Evolutionary conservation across 1,284 basidiomycete genomes (phyloP), one percentile per base, ranked within the genome.

Genomic region (Ceraceosorus bombacis): DNA sequence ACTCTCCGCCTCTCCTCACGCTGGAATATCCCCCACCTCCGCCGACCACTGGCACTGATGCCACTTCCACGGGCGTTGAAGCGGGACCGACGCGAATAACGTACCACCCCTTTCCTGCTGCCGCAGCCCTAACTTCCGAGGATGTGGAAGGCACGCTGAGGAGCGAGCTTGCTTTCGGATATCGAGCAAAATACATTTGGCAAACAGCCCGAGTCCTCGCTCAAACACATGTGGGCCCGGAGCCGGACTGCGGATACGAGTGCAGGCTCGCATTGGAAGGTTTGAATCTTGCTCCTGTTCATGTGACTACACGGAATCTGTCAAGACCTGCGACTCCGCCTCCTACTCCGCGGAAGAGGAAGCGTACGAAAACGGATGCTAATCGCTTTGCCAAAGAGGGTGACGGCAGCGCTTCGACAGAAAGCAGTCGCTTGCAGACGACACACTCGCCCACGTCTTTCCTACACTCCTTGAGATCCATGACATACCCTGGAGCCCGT

Each of bases 151-250:
- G 63, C n/a, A 67, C 62, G 58, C 56, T 98, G 13, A 87, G 93
- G 27, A 27, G 3, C 0, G 79, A 83, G 2, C 82, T 98, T 8
- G 93, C 94, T 0, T 98, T 98, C 79, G 95, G 95, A 1, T 98
- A 98, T 74, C 86, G 95, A 43, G 93, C 95, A 0, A 83, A 87
- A 53, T 99, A 88, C 73, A 87, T 99, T 49, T 86, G 89, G 54
- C 83, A 84, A 51, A 90, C 92, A 0, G 87, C 94, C 0, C 81
- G 84, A 55, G 87, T 88, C 81, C 82, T 97, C 2, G 70, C 76
- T 36, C 82, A 88, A 1, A 83, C 43, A 52, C 66, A 68, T 6
- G 53, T 27, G 2, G 27, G 27, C 27, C 2, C 27, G 27, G 27
- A 27, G 27, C 27, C 27, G 27, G 27, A 27, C 27, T 27, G 27